A percentile compares a stretch with the other conserved stretches of the same genome.
These are phyloP conservation scores for Melampsora larici-populina DNA, from an alignment of 1,284 basidiomycete species.

Conservation along the genomic window DNA sequence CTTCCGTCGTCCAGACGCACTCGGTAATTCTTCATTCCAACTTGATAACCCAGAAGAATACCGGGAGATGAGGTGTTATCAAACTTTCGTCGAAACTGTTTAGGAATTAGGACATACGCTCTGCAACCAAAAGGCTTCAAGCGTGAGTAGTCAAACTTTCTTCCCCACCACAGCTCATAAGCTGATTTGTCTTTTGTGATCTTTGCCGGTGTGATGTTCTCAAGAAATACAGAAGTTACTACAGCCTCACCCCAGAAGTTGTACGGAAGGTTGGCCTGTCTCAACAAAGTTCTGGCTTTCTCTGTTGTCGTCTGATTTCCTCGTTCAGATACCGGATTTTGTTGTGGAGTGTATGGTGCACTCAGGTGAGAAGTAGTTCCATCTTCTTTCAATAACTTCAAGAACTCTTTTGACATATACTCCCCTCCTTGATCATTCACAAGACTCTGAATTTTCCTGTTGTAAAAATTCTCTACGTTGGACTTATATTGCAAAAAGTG, in stretches of 20 bases:
- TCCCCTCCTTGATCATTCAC: constrained; percentile 53
- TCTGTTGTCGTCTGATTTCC: constrained; percentile 46
- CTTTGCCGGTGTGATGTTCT: constrained; percentile 50
- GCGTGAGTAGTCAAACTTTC: background rate
- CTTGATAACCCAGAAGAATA: background rate
- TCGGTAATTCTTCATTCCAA: constrained; percentile 11
- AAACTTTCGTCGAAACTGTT: constrained; percentile 4
- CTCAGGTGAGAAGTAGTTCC: no score
- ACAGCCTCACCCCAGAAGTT: constrained; percentile 54
- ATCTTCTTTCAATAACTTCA: no score
- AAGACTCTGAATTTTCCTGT: constrained; percentile 51
- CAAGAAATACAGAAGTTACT: constrained; percentile 52
- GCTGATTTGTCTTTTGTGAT: background rate
- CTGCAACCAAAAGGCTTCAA: constrained; percentile 17
- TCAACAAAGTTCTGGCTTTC: constrained; percentile 50
- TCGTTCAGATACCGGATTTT: no score
- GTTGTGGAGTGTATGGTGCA: no score
- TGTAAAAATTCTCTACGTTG: constrained; percentile 47
- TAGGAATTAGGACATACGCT: background rate
- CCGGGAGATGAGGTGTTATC: constrained; percentile 1
- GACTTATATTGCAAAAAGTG: constrained; percentile 53
- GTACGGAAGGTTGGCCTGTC: constrained; percentile 49
- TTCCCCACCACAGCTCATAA: background rate
- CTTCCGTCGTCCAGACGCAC: background rate
- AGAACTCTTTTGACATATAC: no score